Base-by-base conservation (phyloP, 1,139 yeast species). In the Diutina siamensis region DNA sequence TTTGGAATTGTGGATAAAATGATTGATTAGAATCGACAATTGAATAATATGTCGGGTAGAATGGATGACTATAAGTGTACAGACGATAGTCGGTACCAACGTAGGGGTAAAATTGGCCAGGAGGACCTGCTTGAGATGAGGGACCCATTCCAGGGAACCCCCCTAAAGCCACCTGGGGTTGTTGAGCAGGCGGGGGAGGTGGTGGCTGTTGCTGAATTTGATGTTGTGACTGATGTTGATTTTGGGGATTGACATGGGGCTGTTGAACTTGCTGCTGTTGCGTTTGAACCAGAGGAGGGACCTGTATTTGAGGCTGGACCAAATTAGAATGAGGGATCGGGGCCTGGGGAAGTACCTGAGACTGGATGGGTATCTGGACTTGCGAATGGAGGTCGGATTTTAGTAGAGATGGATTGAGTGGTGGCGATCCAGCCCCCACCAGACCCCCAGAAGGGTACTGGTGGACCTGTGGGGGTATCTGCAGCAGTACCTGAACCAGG, bases 61-160 rank as follows among this genome's bases (percentile, higher is more conserved):
- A 38, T 7, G 42, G 17, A 20, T 38, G 42, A 32, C 20, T 38
- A 18, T 34, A 34, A 3, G 36, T 34, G 32, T 38, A 38, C 42
- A 38, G 42, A 17, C 32, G 31, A 18, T 20, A 35, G 19, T 35
- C 40, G 9, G 32, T 17, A 9, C 20, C 36, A 18, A 34, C 15
- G 21, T n/a, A 34, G 19, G 36, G 36, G 12, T 34, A 34, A 15
- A 5, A 18, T 18, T 19, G 40, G 21, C 20, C 4, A 8, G 32
- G 33, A 9, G 40, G 40, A 9, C 20, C 19, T 10, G 19, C 31
- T 10, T 22, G 25, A 2, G 42, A 3, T 4, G 21, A 12, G 10
- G 42, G 42, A 18, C 32, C 32, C 42, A 38, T 38, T 32, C 12
- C 17, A 2, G 28, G 31, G 8, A 4, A 21, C 17, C 31, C 19